These are phyloP conservation scores for Stephania cephalantha DNA, from an alignment of 164 flowering plant genomes.

Conservation along the genomic window DNA sequence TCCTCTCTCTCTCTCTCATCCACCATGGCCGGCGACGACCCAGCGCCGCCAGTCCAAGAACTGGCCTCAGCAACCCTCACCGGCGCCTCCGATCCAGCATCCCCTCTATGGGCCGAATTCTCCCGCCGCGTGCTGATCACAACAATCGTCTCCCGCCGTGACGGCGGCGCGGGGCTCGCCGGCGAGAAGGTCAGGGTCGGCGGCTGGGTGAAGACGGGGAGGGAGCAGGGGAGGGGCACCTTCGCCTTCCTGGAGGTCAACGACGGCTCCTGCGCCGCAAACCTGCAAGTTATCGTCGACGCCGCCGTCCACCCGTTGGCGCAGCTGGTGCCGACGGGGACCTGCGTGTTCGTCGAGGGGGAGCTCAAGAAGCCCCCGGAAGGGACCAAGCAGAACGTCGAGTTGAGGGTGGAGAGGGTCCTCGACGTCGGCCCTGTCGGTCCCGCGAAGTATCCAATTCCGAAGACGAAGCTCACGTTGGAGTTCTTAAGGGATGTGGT, in stretches of 20 bases:
- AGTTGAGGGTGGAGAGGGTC: constrained; percentile 59
- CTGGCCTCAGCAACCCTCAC: constrained; percentile 22
- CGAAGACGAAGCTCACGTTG: constrained; percentile 71
- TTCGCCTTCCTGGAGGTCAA: constrained; percentile 82
- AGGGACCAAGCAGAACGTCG: constrained; percentile 75
- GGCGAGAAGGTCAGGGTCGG: constrained; percentile 56
- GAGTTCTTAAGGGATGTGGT: constrained; percentile 67
- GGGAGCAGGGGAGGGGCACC: constrained; percentile 76
- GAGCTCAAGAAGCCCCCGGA: constrained; percentile 65
- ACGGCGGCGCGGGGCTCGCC: constrained; percentile 66
- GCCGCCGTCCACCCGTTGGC: constrained; percentile 36
- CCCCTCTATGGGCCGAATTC: constrained; percentile 33
- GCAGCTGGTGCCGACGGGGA: constrained; percentile 65
- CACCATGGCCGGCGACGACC: constrained; percentile 24
- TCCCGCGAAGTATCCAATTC: constrained; percentile 71
- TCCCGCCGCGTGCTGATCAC: constrained; percentile 65
- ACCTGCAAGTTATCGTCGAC: constrained; percentile 79
- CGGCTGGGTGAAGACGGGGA: constrained; percentile 93
- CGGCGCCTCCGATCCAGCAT: constrained; percentile 9
- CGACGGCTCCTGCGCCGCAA: constrained; percentile 83
- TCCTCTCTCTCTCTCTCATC: too few relatives aligned
- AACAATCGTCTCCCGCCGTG: constrained; percentile 49
- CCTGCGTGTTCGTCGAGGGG: constrained; percentile 68
- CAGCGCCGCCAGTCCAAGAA: constrained; percentile 25
- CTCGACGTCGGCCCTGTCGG: constrained; percentile 63